Evolutionary conservation across 2,329 filamentous ascomycete genomes (phyloP).

Genomic region (Penicillium vulpinum): DNA sequence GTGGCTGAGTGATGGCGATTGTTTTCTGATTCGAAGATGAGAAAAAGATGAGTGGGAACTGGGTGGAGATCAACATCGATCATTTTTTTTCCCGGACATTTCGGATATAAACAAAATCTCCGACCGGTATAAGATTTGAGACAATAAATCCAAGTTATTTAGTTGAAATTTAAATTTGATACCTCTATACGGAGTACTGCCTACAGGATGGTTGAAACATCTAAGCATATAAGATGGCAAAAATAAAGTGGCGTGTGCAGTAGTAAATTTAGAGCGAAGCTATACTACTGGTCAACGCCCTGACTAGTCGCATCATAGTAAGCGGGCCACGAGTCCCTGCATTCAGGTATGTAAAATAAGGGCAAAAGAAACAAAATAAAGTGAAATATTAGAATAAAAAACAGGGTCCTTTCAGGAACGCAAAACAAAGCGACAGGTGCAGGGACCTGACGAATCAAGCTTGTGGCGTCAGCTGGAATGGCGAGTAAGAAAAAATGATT

Average conservation of each 20-base stretch:
- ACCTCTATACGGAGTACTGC: conserved; percentile 5
- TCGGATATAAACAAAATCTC: not conserved
- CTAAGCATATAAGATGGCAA: conserved; percentile 7
- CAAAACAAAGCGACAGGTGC: not conserved
- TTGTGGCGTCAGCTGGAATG: conserved; percentile 19
- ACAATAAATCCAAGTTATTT: not conserved
- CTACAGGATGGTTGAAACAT: not conserved
- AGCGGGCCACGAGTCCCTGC: conserved; percentile 26
- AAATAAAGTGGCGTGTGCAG: conserved; percentile 11
- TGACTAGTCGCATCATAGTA: conserved; percentile 11
- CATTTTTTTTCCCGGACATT: not conserved
- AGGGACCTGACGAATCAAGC: conserved; percentile 16
- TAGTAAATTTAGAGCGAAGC: conserved; percentile 6
- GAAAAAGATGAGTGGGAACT: conserved; percentile 3
- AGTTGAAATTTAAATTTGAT: not conserved
- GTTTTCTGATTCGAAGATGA: not conserved
- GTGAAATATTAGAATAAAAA: too few species aligned
- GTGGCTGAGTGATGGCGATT: conserved; percentile 16
- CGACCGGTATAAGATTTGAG: not conserved
- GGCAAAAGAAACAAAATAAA: not conserved
- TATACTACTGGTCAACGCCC: conserved; percentile 4
- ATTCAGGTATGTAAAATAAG: conserved; percentile 5
- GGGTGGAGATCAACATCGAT: conserved; percentile 4
- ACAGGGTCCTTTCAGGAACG: conserved; percentile 10
- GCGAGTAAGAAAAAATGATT: conserved; percentile 13